phyloP scores from a whole-genome alignment of 345 rosid genomes.

The Lepidium aucheri region DNA sequence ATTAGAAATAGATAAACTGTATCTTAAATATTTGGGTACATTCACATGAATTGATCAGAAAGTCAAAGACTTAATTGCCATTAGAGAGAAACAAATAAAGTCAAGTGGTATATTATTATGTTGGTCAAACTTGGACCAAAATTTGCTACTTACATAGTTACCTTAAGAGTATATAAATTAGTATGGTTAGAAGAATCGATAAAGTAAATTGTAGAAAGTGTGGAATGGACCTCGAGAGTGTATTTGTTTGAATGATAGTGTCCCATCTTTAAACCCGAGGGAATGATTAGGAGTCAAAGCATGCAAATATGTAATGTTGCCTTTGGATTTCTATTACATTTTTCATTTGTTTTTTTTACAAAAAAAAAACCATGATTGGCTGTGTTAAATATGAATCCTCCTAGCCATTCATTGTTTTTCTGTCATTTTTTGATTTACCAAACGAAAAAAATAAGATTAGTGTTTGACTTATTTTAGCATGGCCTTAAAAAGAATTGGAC shows the following conservation, averaged over 20 bases:
- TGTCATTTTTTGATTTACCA: not conserved
- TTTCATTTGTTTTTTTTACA: not conserved
- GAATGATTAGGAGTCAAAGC: conserved; percentile 25
- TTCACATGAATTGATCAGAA: no score
- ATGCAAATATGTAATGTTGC: conserved; percentile 19
- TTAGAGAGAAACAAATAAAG: no score
- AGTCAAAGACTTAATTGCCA: not conserved
- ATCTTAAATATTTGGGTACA: not conserved
- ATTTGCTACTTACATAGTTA: not conserved
- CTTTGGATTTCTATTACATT: not conserved
- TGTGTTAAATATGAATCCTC: not conserved
- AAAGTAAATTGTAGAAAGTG: conserved; percentile 1
- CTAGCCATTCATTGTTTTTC: not conserved
- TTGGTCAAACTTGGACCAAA: no score
- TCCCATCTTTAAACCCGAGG: conserved; percentile 13
- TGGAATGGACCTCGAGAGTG: conserved; percentile 23
- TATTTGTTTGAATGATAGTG: conserved; percentile 20
- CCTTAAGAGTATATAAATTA: not conserved
- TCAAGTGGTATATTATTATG: no score
- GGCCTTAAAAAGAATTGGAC: not conserved
- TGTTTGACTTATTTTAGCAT: not conserved
- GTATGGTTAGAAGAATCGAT: not conserved
- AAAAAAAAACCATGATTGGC: not conserved
- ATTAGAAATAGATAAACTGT: not conserved
- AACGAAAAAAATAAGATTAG: not conserved